Conservation (phyloP, 768 basidiomycete genomes). For the Xerocomus spinulosus region DNA sequence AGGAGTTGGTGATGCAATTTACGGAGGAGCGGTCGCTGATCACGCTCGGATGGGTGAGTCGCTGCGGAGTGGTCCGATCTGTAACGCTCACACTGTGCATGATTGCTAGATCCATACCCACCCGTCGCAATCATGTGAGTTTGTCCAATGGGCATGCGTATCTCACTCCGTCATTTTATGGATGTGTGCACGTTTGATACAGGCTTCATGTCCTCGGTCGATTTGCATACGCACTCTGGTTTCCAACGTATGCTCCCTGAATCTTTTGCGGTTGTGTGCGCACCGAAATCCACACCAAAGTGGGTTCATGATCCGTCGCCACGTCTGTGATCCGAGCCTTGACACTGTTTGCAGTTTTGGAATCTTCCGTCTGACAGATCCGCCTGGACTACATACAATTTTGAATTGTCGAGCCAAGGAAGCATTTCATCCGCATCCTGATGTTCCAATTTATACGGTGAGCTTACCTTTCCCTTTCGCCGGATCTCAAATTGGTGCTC, state of each 20-base stretch:
- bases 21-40: slow-evolving; percentile 78
- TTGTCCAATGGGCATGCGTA: not conserved
- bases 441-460: slow-evolving; percentile 83
- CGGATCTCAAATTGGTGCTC: not conserved
- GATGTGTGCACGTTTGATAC: not conserved
- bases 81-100: not conserved
- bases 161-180: not conserved
- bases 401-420: slow-evolving; percentile 63
- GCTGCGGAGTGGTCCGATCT: not conserved
- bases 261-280: slow-evolving; percentile 90
- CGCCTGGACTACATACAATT: slow-evolving; percentile 73
- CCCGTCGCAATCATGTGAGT: slow-evolving; percentile 80
- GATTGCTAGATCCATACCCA: slow-evolving; percentile 79
- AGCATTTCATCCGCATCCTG: slow-evolving; percentile 84
- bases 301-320: slow-evolving; percentile 32
- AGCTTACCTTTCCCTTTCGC: slow-evolving; percentile 24
- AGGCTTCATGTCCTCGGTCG: slow-evolving; percentile 94
- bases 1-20: slow-evolving; percentile 81
- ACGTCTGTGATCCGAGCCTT: not conserved
- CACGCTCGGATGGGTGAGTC: slow-evolving; percentile 85
- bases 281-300: slow-evolving; percentile 74
- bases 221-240: slow-evolving; percentile 85
- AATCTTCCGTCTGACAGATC: slow-evolving; percentile 86
- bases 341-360: slow-evolving; percentile 49
- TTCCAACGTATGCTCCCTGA: slow-evolving; percentile 90